Percentiles rank a stretch among this genome's conserved stretches.
These are phyloP conservation scores for Ophiosphaerella korrae DNA, from an alignment of 2,329 filamentous ascomycete genomes.

Conservation along the genomic window DNA sequence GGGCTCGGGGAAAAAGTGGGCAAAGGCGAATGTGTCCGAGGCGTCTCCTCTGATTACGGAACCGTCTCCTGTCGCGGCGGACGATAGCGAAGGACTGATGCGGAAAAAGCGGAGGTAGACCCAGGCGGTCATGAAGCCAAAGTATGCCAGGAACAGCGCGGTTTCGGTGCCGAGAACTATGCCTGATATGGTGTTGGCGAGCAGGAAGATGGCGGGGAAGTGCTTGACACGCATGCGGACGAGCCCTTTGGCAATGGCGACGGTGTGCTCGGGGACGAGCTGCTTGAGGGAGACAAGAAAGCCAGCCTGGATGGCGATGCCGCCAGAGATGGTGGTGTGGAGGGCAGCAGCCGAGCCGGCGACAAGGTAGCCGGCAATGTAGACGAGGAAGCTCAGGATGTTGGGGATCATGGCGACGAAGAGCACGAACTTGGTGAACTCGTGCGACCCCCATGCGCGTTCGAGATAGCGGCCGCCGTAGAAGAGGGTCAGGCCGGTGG, in stretches of 20 bases:
- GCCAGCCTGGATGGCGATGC: conserved; percentile 84
- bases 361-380: conserved; percentile 74
- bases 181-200: conserved; percentile 72
- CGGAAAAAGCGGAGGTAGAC: conserved; percentile 97
- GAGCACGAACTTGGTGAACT: conserved; percentile 88
- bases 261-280: conserved; percentile 94
- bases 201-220: conserved; percentile 75
- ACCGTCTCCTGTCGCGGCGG: conserved; percentile 58
- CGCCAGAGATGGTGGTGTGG: conserved; percentile 85
- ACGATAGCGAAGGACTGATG: conserved; percentile 63
- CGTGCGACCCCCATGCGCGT: conserved; percentile 89
- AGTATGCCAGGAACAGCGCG: conserved; percentile 76
- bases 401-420: conserved; percentile 82
- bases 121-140: conserved; percentile 88
- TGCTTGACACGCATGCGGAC: conserved; percentile 86
- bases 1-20: conserved; percentile 90
- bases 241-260: conserved; percentile 87
- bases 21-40: conserved; percentile 94
- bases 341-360: conserved; percentile 70
- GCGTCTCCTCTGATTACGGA: conserved; percentile 79
- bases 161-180: conserved; percentile 72
- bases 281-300: conserved; percentile 98
- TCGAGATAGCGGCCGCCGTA: conserved; percentile 95
- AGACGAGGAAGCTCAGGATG: conserved; percentile 71
- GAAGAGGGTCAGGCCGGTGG: conserved; percentile 80